Evolutionary conservation across 805 yeast genomes (phyloP).

Genomic region (Hanseniaspora jakobsenii): DNA sequence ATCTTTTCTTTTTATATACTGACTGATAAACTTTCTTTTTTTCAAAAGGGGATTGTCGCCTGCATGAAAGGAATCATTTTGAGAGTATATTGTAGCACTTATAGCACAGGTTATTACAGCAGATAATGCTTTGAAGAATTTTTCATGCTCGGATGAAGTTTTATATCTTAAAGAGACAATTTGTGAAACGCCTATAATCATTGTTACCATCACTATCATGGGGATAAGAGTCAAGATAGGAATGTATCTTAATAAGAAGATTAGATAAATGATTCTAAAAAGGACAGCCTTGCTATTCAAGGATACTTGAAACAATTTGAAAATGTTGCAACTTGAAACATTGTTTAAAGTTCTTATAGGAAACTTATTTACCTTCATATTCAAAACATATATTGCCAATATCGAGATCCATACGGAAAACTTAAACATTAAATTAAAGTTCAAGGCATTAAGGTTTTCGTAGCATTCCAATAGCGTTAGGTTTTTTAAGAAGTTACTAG

Average conservation of each 20-base stretch:
- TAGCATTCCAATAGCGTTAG: slow-evolving; percentile 5
- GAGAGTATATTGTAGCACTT: slow-evolving; percentile 4
- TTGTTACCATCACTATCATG: not conserved
- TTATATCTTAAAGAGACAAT: slow-evolving; percentile 6
- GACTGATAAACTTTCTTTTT: not conserved
- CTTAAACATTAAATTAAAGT: slow-evolving; percentile 2
- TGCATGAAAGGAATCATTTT: too few relatives aligned
- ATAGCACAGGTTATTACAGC: not conserved
- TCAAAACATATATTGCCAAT: not conserved
- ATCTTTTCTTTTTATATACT: not conserved
- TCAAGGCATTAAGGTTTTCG: slow-evolving; percentile 1
- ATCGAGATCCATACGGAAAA: slow-evolving; percentile 3
- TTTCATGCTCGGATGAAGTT: slow-evolving; percentile 4
- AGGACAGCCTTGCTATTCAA: slow-evolving; percentile 1
- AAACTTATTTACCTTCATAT: slow-evolving; percentile 9
- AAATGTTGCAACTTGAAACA: slow-evolving; percentile 1
- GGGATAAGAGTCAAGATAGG: slow-evolving; percentile 8
- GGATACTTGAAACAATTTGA: slow-evolving; percentile 10
- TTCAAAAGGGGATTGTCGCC: not conserved
- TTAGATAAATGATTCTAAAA: not conserved
- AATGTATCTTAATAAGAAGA: not conserved
- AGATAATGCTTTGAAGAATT: not conserved
- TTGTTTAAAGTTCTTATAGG: slow-evolving; percentile 6
- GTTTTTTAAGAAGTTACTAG: slow-evolving; percentile 10
- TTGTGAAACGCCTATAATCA: slow-evolving; percentile 8